Conservation (phyloP, 78 protist species). For the Anaeramoeba flamelloides region DNA sequence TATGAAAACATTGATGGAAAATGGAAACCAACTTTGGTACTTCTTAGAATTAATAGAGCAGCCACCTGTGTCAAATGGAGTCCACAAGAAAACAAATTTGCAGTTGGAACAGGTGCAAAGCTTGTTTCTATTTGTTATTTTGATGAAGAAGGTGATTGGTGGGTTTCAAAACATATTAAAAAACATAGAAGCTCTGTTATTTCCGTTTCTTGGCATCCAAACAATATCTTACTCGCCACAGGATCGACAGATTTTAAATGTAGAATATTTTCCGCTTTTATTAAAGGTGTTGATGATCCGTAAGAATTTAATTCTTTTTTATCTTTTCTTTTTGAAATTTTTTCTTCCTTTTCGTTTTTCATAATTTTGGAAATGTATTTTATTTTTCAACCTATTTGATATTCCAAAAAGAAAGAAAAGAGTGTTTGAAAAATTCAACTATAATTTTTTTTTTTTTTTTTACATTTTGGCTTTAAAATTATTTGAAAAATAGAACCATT, state of each 20-base stretch:
- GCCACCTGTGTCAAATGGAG: conserved; percentile 70
- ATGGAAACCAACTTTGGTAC: conserved; percentile 75
- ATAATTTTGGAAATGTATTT: too few species aligned
- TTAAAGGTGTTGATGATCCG: conserved; percentile 46
- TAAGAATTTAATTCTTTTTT: not conserved
- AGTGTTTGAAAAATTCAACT: too few species aligned
- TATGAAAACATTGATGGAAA: conserved; percentile 5
- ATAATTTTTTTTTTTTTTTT: too few species aligned
- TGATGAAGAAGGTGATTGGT: conserved; percentile 78
- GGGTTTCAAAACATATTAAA: conserved; percentile 74
- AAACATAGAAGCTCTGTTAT: conserved; percentile 45
- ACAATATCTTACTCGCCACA: conserved; percentile 49
- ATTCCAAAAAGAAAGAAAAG: too few species aligned
- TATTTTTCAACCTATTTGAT: too few species aligned
- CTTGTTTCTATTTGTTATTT: conserved; percentile 59
- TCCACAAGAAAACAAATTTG: conserved; percentile 67
- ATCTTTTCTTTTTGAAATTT: too few species aligned
- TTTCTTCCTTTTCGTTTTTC: too few species aligned
- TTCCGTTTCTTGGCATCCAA: conserved; percentile 70
- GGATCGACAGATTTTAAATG: conserved; percentile 48
- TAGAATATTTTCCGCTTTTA: conserved; percentile 45
- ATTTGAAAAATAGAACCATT: too few species aligned
- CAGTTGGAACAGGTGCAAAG: conserved; percentile 69
- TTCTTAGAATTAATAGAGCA: conserved; percentile 66
- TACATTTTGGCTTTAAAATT: too few species aligned